Evolutionary conservation across 768 basidiomycete genomes (phyloP).

Genomic region (Termitomyces sp.): DNA sequence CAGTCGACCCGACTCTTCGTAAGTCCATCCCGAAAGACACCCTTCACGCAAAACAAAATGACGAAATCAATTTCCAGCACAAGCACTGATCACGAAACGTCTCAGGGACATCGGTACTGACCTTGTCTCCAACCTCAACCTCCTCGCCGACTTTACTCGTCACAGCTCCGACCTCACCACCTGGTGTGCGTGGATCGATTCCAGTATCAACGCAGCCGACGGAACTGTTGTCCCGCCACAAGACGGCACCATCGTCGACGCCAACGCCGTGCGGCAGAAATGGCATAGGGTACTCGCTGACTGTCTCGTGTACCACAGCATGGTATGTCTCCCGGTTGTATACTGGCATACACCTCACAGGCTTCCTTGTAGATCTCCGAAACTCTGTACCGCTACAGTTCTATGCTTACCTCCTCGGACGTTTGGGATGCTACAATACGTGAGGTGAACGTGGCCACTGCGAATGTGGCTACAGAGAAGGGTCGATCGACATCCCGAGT

Average conservation of each 20-base stretch:
- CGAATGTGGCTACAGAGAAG: not conserved
- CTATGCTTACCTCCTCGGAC: constrained; percentile 8
- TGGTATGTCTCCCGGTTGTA: constrained; percentile 2
- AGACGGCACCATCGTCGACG: not conserved
- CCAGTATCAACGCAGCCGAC: constrained; percentile 6
- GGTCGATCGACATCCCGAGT: not conserved
- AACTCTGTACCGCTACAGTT: constrained; percentile 6
- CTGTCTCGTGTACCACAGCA: constrained; percentile 12
- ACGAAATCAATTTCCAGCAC: constrained; percentile 14
- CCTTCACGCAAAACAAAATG: not conserved
- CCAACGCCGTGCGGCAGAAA: constrained; percentile 1
- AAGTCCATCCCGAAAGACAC: not conserved
- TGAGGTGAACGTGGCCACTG: not conserved
- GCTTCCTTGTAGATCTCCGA: constrained; percentile 7
- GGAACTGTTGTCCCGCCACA: constrained; percentile 7
- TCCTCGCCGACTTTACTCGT: constrained; percentile 28
- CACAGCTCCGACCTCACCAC: constrained; percentile 20
- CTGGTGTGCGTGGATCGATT: constrained; percentile 29
- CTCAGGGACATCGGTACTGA: constrained; percentile 32
- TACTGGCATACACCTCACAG: not conserved
- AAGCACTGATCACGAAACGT: constrained; percentile 23
- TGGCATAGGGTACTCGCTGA: constrained; percentile 12
- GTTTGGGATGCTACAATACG: constrained; percentile 6
- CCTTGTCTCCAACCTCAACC: constrained; percentile 32
- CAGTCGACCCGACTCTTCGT: constrained; percentile 31